Percentiles rank a stretch among this genome's conserved stretches.
These are phyloP conservation scores for Salix viminalis DNA, from an alignment of 345 rosid species.

Conservation along the genomic window DNA sequence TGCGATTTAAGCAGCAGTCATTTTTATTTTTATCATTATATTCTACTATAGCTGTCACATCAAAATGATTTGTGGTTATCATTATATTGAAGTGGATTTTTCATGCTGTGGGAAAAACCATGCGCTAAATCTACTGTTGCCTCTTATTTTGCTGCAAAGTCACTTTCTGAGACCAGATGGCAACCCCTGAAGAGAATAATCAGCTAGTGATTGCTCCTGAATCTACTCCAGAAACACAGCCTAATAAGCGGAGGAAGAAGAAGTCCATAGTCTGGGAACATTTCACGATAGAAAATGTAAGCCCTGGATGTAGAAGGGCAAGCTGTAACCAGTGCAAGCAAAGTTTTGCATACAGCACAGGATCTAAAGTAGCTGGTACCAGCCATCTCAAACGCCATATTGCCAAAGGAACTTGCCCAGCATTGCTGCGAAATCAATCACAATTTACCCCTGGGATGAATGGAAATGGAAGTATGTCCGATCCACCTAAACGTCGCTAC, in stretches of 20 bases:
- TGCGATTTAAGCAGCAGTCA: too few relatives aligned
- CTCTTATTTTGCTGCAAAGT: constrained; percentile 11
- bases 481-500: constrained; percentile 66
- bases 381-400: constrained; percentile 94
- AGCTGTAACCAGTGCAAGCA: constrained; percentile 90
- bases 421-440: constrained; percentile 44
- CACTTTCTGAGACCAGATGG: background rate
- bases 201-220: background rate
- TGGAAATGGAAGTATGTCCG: constrained; percentile 32
- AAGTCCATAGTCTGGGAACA: constrained; percentile 93
- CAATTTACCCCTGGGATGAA: constrained; percentile 43
- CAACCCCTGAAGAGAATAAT: constrained; percentile 6
- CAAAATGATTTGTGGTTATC: background rate
- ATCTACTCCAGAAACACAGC: constrained; percentile 14
- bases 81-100: background rate
- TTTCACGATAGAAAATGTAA: constrained; percentile 67
- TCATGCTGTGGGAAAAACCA: background rate
- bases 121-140: background rate
- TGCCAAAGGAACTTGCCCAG: constrained; percentile 80
- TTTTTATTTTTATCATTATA: too few relatives aligned
- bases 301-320: constrained; percentile 77
- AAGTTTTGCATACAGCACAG: constrained; percentile 96
- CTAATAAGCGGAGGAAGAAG: constrained; percentile 56
- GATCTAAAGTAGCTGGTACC: constrained; percentile 90
- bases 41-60: too few relatives aligned